phyloP scores from a whole-genome alignment of 2,329 filamentous ascomycete genomes.

The Aspergillus fructus region DNA sequence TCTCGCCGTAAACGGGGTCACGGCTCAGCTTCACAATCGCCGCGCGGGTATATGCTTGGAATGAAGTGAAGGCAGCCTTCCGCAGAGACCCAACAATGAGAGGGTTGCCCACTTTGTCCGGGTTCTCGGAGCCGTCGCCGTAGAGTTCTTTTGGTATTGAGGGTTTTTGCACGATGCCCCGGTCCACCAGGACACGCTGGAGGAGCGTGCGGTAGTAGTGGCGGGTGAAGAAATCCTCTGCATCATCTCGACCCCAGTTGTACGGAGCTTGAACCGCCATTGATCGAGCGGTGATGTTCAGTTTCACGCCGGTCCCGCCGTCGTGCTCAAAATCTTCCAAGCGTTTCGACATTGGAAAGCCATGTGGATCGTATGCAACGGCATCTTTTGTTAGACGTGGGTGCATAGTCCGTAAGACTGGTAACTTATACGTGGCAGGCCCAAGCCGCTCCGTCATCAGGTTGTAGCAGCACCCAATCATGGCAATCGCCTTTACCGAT shows the following conservation, averaged over 20 bases:
- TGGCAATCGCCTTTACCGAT: conserved; percentile 82
- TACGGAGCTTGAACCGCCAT: conserved; percentile 95
- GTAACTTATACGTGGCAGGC: conserved; percentile 81
- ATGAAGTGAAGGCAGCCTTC: conserved; percentile 75
- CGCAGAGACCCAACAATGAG: conserved; percentile 83
- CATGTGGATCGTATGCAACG: conserved; percentile 76
- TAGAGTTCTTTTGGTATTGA: conserved; percentile 30
- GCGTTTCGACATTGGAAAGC: conserved; percentile 85
- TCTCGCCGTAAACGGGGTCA: conserved; percentile 59
- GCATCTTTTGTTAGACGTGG: conserved; percentile 66
- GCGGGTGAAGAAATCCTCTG: conserved; percentile 82
- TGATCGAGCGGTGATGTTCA: conserved; percentile 96
- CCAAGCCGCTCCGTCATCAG: conserved; percentile 86
- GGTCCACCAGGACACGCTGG: conserved; percentile 89
- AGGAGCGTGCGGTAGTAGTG: conserved; percentile 91
- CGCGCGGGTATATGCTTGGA: conserved; percentile 75
- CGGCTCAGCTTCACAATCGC: conserved; percentile 72
- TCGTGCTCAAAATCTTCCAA: conserved; percentile 59
- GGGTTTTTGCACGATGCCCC: conserved; percentile 68
- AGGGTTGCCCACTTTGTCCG: conserved; percentile 59
- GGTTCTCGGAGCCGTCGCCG: conserved; percentile 16
- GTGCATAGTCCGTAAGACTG: conserved; percentile 73
- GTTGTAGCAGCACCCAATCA: conserved; percentile 98
- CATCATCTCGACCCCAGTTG: conserved; percentile 84
- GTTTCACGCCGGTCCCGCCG: conserved; percentile 63